Percentiles rank a stretch among this genome's conserved stretches.
Conservation (phyloP, 371 early-diverging fungal species). For the Chytridium lagenaria region DNA sequence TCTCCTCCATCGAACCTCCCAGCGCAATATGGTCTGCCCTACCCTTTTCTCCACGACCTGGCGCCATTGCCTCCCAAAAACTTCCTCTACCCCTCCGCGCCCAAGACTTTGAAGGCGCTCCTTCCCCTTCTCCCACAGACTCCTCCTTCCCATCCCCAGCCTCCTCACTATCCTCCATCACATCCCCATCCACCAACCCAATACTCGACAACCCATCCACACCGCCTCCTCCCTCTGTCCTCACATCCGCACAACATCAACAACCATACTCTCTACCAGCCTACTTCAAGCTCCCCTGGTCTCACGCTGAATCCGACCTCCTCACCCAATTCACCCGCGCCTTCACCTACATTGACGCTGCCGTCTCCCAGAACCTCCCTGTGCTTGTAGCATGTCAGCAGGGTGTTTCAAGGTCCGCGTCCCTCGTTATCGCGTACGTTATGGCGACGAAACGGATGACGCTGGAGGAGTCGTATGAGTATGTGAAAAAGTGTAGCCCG, state of each 20-base stretch:
- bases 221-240: not conserved
- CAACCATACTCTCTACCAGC: constrained; percentile 17
- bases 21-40: not conserved
- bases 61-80: not conserved
- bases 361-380: not conserved
- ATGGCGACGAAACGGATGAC: constrained; percentile 74
- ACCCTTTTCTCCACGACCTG: constrained; percentile 7
- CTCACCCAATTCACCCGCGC: constrained; percentile 49
- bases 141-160: constrained; percentile 3
- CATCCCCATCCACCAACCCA: not conserved
- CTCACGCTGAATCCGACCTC: constrained; percentile 61
- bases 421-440: constrained; percentile 86
- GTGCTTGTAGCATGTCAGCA: constrained; percentile 85
- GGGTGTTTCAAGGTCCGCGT: constrained; percentile 89
- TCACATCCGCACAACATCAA: constrained; percentile 1
- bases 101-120: not conserved
- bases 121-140: constrained; percentile 2
- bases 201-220: too few species aligned
- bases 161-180: not conserved
- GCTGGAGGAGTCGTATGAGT: constrained; percentile 75
- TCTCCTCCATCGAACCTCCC: too few species aligned
- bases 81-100: not conserved
- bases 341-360: constrained; percentile 11
- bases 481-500: constrained; percentile 74
- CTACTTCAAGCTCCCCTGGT: constrained; percentile 70